Base-by-base conservation (phyloP, 805 yeast species). In the Myxozyma neglecta region DNA sequence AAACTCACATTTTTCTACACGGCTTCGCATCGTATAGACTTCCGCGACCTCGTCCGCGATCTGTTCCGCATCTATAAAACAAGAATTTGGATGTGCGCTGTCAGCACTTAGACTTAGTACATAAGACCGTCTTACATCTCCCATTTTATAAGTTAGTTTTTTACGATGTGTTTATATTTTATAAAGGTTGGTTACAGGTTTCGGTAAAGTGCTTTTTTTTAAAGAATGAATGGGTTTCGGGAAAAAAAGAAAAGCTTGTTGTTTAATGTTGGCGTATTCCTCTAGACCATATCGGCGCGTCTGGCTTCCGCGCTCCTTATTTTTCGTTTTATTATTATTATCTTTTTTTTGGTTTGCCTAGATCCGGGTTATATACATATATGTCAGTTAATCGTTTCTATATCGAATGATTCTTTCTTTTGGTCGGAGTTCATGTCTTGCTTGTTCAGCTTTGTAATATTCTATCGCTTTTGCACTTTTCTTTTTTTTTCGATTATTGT, bases 21-120 rank as follows among this genome's bases (percentile, higher is more conserved):
- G n/a, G 83, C 86, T 56, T 77, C 78, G 55, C 82, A 83, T 66
- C 78, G 96, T 65, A 86, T 89, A 59, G 96, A 89, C 73, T 88
- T 88, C 72, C 77, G 94, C 64, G 91, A 87, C 66, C 80, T 88
- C 72, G 91, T 88, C 8, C 80, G 88, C 50, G 94, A 88, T 66
- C 77, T 88, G 59, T 88, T 88, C 75, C 77, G 89, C 62, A 82
- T 85, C 54, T 88, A 87, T 79, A 88, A 88, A 75, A 88, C 93
- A 3, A 78, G 94, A 67, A 88, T 88, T 70, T 89, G 96, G 96
- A 87, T 89, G 94, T 88, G 93, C 75, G 90, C 90, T 3, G 88
- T 85, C 40, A 70, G 50, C 44, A 55, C 52, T 13, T 55, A 56
- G 54, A 58, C 29, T 24, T 24, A 24, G 29, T 24, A 24, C 29